Percentiles rank a stretch among this genome's conserved stretches.
Conservation (phyloP, 768 basidiomycete genomes). For the Termitomyces sp. region DNA sequence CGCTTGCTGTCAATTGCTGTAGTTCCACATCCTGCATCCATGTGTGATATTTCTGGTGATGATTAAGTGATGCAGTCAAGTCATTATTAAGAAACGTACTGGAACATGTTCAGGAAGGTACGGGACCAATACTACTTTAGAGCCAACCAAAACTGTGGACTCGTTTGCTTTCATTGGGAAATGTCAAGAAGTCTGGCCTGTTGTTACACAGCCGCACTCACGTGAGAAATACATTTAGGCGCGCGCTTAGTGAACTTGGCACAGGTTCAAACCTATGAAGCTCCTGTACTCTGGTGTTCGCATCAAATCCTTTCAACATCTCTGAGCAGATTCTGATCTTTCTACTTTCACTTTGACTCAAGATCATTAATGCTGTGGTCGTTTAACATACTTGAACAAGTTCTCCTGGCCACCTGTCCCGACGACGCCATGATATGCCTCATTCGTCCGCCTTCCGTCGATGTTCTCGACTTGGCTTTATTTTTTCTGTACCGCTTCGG, state of each 20-base stretch:
- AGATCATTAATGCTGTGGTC: background rate
- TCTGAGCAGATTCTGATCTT: background rate
- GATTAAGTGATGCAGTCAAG: background rate
- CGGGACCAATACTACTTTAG: constrained; percentile 71
- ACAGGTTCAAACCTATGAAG: too few species aligned
- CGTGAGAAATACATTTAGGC: background rate
- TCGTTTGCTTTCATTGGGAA: constrained; percentile 64
- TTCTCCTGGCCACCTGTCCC: background rate
- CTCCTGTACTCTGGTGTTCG: background rate
- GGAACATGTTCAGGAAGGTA: constrained; percentile 58
- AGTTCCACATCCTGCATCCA: constrained; percentile 85
- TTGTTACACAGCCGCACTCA: background rate
- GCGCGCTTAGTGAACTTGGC: too few species aligned
- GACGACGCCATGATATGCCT: background rate
- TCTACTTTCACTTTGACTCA: background rate
- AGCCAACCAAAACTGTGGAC: constrained; percentile 57
- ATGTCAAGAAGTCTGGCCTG: background rate
- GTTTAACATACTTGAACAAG: background rate
- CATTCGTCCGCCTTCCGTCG: background rate
- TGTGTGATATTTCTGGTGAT: constrained; percentile 66
- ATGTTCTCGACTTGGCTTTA: background rate
- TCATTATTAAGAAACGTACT: constrained; percentile 21
- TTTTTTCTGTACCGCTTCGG: background rate
- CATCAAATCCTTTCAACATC: too few species aligned
- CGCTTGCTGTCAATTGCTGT: constrained; percentile 75